Evolutionary conservation across 495 filamentous ascomycete species (phyloP), one percentile per base, ranked within the genome.

Genomic region (Evernia prunastri): DNA sequence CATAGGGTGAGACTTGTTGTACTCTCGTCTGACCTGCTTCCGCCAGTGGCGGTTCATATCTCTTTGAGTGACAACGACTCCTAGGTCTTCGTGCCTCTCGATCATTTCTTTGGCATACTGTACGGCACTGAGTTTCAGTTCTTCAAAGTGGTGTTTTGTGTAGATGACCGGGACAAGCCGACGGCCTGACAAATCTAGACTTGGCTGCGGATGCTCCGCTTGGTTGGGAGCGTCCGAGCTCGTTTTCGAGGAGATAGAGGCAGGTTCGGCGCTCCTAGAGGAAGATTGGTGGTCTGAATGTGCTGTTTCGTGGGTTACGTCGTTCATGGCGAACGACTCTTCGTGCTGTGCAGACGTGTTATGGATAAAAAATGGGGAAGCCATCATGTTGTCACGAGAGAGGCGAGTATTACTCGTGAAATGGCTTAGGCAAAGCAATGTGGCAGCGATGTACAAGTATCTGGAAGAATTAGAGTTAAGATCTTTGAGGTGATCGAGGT

Each of bases 31-130:
- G 27, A 49, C 45, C 45, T 49, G 45, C n/a, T 25, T 49, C 45
- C n/a, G n/a, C 45, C 23, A 49, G 45, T 49, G 23, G n/a, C n/a
- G n/a, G 4, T 6, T 9, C 1, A 49, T 12, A 10, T 27, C 45
- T 11, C 23, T 12, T 49, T 13, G n/a, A 6, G n/a, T 49, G 23
- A 49, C 10, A 3, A 3, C 27, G 23, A 49, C 5, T 1, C n/a
- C n/a, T 13, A 25, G 8, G 7, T 49, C 23, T 49, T 49, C 35
- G 31, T 58, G 36, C 25, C 18, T 58, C n/a, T 58, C 2, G 1
- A 39, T 1, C 56, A 58, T 58, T 35, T 39, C 56, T 58, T 58
- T 58, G 11, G 36, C 42, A 12, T 58, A 42, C 11, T 58, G 56
- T 1, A 37, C 2, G n/a, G 18, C 5, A 9, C 56, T 36, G 8